These are phyloP conservation scores for Pyrenopolyporus hunteri DNA, from an alignment of 495 filamentous ascomycete genomes.

Conservation along the genomic window DNA sequence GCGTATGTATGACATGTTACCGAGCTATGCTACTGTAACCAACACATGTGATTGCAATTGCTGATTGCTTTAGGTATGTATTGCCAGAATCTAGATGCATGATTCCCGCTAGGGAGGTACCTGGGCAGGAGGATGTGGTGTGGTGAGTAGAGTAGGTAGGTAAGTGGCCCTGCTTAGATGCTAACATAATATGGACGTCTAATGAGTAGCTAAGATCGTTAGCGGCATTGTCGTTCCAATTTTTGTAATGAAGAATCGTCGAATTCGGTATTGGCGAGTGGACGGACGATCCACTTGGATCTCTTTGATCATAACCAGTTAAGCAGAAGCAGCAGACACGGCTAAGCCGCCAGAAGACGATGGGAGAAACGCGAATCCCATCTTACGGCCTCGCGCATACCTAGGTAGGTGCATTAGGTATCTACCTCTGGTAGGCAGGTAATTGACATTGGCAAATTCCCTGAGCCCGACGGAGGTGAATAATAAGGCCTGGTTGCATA, in stretches of 20 bases:
- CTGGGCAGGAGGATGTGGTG: not conserved
- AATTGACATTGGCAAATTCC: slow-evolving; percentile 10
- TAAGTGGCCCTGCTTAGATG: slow-evolving; percentile 4
- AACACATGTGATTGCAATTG: slow-evolving; percentile 16
- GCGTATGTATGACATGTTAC: slow-evolving; percentile 26
- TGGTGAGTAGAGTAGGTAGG: not conserved
- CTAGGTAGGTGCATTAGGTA: too few relatives aligned
- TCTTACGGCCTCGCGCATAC: not conserved
- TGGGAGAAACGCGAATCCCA: slow-evolving; percentile 35
- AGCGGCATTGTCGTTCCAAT: slow-evolving; percentile 22
- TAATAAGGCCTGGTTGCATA: slow-evolving; percentile 1
- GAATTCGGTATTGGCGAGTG: slow-evolving; percentile 18
- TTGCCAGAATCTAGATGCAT: slow-evolving; percentile 3
- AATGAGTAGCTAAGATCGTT: slow-evolving; percentile 22
- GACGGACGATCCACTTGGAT: slow-evolving; percentile 18
- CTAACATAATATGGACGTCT: slow-evolving; percentile 4
- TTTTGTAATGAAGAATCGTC: slow-evolving; percentile 31
- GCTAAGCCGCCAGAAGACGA: slow-evolving; percentile 1
- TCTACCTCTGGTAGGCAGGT: too few relatives aligned
- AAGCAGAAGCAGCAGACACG: not conserved
- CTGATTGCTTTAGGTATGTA: too few relatives aligned
- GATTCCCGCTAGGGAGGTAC: too few relatives aligned
- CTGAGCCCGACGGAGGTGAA: not conserved
- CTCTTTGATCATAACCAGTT: slow-evolving; percentile 5
- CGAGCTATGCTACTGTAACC: slow-evolving; percentile 20